These are phyloP conservation scores for Parietichytrium sp. DNA, from an alignment of 108 stramenopile species.

Conservation along the genomic window DNA sequence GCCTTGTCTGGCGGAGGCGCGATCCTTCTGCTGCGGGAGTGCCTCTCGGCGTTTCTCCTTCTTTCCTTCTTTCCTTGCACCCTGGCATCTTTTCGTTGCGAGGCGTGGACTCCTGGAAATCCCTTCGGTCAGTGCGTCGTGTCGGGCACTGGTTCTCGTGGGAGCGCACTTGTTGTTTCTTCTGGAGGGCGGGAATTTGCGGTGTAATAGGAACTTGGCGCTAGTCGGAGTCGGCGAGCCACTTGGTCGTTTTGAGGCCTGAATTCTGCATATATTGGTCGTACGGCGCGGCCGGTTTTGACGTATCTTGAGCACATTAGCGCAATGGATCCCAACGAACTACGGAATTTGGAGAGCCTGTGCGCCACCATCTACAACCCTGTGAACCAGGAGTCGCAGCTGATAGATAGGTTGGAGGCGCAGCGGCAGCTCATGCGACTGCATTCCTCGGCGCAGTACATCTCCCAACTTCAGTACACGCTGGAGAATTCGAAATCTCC, in stretches of 20 bases:
- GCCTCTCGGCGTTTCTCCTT: too few species aligned
- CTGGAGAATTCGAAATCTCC: constrained; percentile 26
- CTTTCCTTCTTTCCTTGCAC: too few species aligned
- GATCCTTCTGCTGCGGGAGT: too few species aligned
- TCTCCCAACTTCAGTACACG: constrained; percentile 32
- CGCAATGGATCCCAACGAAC: not conserved
- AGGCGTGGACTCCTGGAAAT: too few species aligned
- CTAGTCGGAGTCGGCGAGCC: not conserved
- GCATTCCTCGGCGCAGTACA: constrained; percentile 26
- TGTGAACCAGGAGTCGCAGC: not conserved
- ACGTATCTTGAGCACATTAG: not conserved
- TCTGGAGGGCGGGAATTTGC: not conserved
- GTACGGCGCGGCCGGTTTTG: not conserved
- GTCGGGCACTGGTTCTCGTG: not conserved
- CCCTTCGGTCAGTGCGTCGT: too few species aligned
- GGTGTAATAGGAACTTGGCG: not conserved
- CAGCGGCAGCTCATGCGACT: constrained; percentile 9
- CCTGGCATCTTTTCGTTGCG: too few species aligned
- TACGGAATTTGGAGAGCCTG: not conserved
- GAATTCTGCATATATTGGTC: not conserved
- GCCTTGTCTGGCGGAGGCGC: too few species aligned
- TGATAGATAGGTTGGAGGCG: constrained; percentile 5
- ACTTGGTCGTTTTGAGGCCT: not conserved
- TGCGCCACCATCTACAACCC: not conserved
- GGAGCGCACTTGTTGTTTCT: not conserved